Evolutionary conservation across 2,329 filamentous ascomycete species (phyloP).

Genomic region (Karstenula rhodostoma): DNA sequence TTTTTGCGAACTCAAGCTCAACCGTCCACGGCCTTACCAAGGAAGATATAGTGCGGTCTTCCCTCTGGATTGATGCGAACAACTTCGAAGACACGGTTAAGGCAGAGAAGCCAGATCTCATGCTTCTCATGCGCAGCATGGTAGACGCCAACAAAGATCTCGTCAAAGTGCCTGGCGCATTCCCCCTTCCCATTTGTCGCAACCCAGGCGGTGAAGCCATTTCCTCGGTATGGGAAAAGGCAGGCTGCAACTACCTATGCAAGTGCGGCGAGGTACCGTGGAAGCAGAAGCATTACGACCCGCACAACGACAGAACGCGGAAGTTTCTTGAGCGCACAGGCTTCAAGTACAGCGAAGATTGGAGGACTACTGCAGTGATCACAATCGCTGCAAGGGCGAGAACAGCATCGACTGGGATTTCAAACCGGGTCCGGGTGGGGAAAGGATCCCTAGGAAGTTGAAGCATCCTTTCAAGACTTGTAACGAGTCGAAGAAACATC

Average conservation of each 20-base stretch:
- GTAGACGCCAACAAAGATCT: too few relatives aligned
- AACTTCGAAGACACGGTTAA: neutral
- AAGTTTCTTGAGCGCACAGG: slow-evolving; percentile 13
- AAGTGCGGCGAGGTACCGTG: slow-evolving; percentile 28
- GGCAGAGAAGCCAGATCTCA: neutral
- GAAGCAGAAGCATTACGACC: slow-evolving; percentile 10
- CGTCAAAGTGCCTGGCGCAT: neutral
- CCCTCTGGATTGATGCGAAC: neutral
- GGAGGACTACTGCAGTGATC: slow-evolving; percentile 18
- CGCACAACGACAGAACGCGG: slow-evolving; percentile 14
- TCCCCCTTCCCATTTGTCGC: slow-evolving; percentile 4
- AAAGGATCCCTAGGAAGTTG: slow-evolving; percentile 2
- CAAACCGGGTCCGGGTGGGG: neutral
- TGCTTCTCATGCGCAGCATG: too few relatives aligned
- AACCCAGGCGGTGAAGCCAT: slow-evolving; percentile 10
- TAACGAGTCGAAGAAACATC: slow-evolving; percentile 1
- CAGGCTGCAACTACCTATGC: slow-evolving; percentile 25
- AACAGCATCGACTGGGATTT: slow-evolving; percentile 9
- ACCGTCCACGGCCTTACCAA: neutral
- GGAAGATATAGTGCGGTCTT: slow-evolving; percentile 1
- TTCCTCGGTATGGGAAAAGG: neutral
- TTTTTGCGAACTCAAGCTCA: neutral
- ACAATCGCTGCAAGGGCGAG: slow-evolving; percentile 10
- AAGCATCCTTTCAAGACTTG: slow-evolving; percentile 17
- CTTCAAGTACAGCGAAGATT: slow-evolving; percentile 19